Evolutionary conservation across 345 rosid genomes (phyloP), one percentile per base, ranked within the genome.

Genomic region (Zanthoxylum bungeanum): DNA sequence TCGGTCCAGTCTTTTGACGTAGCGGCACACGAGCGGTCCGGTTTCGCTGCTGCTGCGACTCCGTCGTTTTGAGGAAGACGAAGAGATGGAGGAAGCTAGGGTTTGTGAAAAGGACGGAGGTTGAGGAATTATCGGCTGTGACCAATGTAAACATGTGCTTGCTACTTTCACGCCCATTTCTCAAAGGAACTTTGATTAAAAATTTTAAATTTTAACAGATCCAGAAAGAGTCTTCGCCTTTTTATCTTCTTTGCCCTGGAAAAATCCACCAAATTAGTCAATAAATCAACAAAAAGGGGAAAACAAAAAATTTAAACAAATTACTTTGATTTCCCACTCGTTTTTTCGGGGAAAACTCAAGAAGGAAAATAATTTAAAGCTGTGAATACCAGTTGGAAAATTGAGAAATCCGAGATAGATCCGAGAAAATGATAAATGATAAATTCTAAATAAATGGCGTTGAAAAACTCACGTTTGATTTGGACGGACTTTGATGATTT

Each of bases 111-210:
- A 82, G 0, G 93, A 81, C 2, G 93, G 80, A 71, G 86, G 72
- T 3, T 80, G 93, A 53, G 83, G 84, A 60, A 82, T 11, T 16
- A 79, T 77, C 17, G 86, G 85, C 61, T 88, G 87, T 33, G 87
- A 78, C 93, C 89, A 87, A 25, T 83, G 97, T 25, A 90, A 85
- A 69, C 82, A 74, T 1, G 84, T 64, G 33, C 84, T 66, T 3
- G 82, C 91, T 60, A 81, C 91, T 84, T 86, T 87, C 83, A 86
- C 84, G 25, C 78, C 91, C 98, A 93, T 93, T 42, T 73, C 46
- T 76, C 27, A 46, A 42, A 30, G 57, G 33, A 30, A 25, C 9
- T 2, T 25, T 31, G 9, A 3, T 16, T 44, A 17, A 16, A 14
- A 44, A 44, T 44, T 44, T 44, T 44, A 44, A 14, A 59, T 34